Conservation (phyloP, 2,329 filamentous ascomycete species). For the Colletotrichum tanaceti region DNA sequence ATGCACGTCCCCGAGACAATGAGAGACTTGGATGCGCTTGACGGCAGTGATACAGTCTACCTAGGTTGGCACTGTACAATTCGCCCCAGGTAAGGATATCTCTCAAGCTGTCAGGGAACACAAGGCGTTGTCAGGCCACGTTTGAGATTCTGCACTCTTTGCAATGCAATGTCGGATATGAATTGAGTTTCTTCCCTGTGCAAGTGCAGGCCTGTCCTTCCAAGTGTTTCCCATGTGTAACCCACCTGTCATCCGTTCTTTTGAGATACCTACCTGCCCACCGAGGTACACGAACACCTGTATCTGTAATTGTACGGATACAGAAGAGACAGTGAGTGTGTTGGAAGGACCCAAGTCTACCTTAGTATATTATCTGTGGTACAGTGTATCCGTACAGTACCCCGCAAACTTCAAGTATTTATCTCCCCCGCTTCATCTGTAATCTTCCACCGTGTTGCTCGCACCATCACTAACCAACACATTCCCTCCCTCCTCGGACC, state of each 20-base stretch:
- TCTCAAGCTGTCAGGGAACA: background rate
- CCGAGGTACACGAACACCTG: background rate
- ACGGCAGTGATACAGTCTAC: conserved; percentile 1
- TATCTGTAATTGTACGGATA: too few species aligned
- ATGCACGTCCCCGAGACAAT: conserved; percentile 3
- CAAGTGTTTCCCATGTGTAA: too few species aligned
- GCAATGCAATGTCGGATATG: background rate
- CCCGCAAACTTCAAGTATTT: background rate
- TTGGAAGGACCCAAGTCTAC: too few species aligned
- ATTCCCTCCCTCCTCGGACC: conserved; percentile 12
- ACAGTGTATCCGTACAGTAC: too few species aligned
- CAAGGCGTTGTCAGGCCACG: background rate
- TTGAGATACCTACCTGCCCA: background rate
- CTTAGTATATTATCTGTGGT: too few species aligned
- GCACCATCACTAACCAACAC: conserved; percentile 5
- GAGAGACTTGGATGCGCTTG: background rate
- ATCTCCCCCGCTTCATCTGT: background rate
- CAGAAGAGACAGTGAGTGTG: background rate
- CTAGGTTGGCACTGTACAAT: too few species aligned
- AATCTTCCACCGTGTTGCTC: background rate
- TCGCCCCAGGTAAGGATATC: too few species aligned
- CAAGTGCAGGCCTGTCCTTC: background rate
- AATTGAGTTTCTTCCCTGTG: background rate
- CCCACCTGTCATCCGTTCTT: conserved; percentile 5
- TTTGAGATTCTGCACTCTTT: conserved; percentile 17